A percentile compares a stretch with the other conserved stretches of the same genome.
phyloP scores from a whole-genome alignment of 345 rosid genomes.

The Pelargonium nanum region DNA sequence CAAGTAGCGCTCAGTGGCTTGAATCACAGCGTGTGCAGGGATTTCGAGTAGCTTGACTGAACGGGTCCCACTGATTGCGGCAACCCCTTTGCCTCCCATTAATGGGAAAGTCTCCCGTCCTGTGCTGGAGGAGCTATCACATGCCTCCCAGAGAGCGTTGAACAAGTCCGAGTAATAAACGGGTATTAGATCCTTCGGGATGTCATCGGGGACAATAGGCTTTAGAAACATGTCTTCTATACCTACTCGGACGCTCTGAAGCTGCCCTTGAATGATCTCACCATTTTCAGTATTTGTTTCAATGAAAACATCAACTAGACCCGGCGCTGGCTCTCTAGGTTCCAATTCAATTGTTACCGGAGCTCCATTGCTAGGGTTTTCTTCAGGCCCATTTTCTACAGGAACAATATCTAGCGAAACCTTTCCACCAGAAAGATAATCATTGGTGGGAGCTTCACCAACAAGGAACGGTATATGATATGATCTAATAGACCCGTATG shows the following conservation, averaged over 20 bases:
- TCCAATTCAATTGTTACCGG: slow-evolving; percentile 57
- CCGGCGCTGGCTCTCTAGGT: slow-evolving; percentile 88
- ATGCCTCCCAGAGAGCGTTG: slow-evolving; percentile 81
- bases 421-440: slow-evolving; percentile 17
- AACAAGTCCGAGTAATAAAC: slow-evolving; percentile 53
- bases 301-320: slow-evolving; percentile 72
- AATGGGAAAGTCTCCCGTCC: slow-evolving; percentile 70
- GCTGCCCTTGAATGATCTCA: slow-evolving; percentile 66
- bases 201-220: slow-evolving; percentile 52
- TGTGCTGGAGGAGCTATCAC: slow-evolving; percentile 55
- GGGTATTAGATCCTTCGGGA: slow-evolving; percentile 37
- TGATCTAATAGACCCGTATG: slow-evolving; percentile 70
- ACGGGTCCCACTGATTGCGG: slow-evolving; percentile 69
- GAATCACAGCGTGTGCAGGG: slow-evolving; percentile 40
- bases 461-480: slow-evolving; percentile 78
- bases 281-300: slow-evolving; percentile 82
- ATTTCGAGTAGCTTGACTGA: slow-evolving; percentile 90
- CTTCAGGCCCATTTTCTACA: slow-evolving; percentile 29
- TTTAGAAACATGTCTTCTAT: slow-evolving; percentile 94
- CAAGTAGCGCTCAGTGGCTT: slow-evolving; percentile 41
- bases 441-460: slow-evolving; percentile 45
- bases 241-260: slow-evolving; percentile 61
- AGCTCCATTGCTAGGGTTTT: slow-evolving; percentile 48
- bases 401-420: slow-evolving; percentile 41
- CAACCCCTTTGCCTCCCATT: slow-evolving; percentile 64